Base-by-base conservation (phyloP, 176 grass and related monocot genomes). In the Melocanna baccifera region DNA sequence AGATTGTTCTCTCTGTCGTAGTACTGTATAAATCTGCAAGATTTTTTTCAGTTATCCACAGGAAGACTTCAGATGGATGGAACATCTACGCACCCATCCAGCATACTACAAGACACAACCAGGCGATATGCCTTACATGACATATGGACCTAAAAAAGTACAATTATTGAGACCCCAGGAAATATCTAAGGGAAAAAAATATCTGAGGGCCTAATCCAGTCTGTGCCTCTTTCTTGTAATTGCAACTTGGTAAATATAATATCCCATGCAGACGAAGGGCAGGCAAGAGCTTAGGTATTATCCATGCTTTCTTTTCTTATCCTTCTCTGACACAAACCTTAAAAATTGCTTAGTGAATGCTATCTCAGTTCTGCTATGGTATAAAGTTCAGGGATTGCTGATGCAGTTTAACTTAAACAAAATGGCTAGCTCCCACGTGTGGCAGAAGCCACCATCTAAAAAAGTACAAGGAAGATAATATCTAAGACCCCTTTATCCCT, bases 101-200 rank as follows among this genome's bases (percentile, higher is more conserved):
- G 18, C 10, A 13, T 43, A 74, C 57, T 58, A 75, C 68, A 48
- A 61, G 52, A 53, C 69, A 62, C 50, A 77, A 16, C 16, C 30
- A 9, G 48, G 26, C 71, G 48, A 67, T 67, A 42, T 30, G 67
- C 28, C 56, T 15, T 46, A 48, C 13, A 48, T 68, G 67, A 62
- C 69, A n/a, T 82, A 15, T 61, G 6, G 37, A 53, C 30, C 15
- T 14, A 61, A 76, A 40, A 40, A 73, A 20, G 84, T 71, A 83
- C 80, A 90, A 87, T 90, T 79, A 83, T 87, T 74, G 79, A 62
- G 32, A n/a, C 4, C 6, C 74, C 1, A 20, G 2, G 22, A 61
- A 42, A 83, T 71, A 61, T 26, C 26, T 20, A 25, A 26, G 14
- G 30, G 42, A 30, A 19, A 46, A 63, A 78, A 84, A 90, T 87